phyloP scores from a whole-genome alignment of 371 early-diverging fungal genomes.

The Cladochytrium tenue region DNA sequence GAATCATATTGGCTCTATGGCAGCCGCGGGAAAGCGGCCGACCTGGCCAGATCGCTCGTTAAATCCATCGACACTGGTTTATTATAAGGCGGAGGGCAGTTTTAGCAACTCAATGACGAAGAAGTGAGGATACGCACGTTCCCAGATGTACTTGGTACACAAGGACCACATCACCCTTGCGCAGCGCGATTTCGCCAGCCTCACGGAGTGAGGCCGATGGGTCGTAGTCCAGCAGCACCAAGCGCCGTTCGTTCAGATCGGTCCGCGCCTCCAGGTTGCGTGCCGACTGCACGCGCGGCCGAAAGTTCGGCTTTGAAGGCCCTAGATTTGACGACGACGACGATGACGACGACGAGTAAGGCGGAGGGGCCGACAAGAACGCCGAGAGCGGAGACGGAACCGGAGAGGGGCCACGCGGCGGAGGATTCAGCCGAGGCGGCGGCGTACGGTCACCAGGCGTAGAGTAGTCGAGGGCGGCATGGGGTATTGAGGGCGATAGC shows the following conservation, averaged over 20 bases:
- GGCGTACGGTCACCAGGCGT: not conserved
- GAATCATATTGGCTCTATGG: not conserved
- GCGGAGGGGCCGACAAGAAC: not conserved
- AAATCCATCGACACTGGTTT: not conserved
- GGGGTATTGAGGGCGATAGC: not conserved
- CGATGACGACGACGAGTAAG: not conserved
- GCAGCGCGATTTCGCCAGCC: not conserved
- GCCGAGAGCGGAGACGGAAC: slow-evolving; percentile 4
- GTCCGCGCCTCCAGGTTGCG: slow-evolving; percentile 2
- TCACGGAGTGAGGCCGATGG: too few relatives aligned
- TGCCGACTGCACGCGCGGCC: not conserved
- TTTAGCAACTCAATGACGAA: not conserved
- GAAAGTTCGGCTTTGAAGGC: not conserved
- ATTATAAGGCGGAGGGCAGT: not conserved
- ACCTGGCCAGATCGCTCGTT: not conserved
- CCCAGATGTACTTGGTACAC: not conserved
- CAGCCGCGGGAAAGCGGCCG: not conserved
- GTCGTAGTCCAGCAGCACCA: not conserved
- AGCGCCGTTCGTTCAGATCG: not conserved
- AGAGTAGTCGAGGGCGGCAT: too few relatives aligned
- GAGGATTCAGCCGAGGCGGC: slow-evolving; percentile 3
- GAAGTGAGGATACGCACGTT: not conserved
- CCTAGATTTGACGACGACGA: not conserved
- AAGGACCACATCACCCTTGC: not conserved
- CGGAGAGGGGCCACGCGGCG: not conserved